Evolutionary conservation across 495 filamentous ascomycete genomes (phyloP), one percentile per base, ranked within the genome.

Genomic region (Penicillium canariense): DNA sequence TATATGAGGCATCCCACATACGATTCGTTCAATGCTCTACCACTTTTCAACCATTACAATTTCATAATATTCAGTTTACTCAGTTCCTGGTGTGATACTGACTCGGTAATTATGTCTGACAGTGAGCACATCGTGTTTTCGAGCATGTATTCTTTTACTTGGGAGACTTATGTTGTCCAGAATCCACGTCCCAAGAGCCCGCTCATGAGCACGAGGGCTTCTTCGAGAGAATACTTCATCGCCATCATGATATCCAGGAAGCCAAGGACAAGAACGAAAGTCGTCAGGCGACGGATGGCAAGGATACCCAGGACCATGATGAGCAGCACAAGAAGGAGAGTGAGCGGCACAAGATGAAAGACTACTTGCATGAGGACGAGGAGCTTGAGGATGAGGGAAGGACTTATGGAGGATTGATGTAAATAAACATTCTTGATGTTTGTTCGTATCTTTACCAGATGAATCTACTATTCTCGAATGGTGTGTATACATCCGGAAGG

Each of bases 171-270:
- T 12, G 3, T 10, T 18, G 17, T 5, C 5, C 36, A 58, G 55
- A 58, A 39, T 20, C 35, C 15, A 45, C 46, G 11, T 25, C 52
- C n/a, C 26, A 20, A 11, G 30, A 39, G 22, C 54, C 49, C 18
- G 38, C n/a, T 12, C 38, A 42, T 12, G 30, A 56, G n/a, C 44
- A 58, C 23, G 55, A 58, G 30, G 48, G 55, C 38, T 58, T 58
- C 35, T 58, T 58, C 38, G 55, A 58, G 22, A 42, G 55, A 31
- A 53, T 58, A 12, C 36, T 58, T 12, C 55, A 58, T 31, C 55
- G 38, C 18, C 55, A 58, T 15, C 4, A 55, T 0, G 30, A 50
- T 22, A 56, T 32, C 30, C 20, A 54, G 23, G 52, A 54, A 23
- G 38, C 20, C 20, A 18, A 42, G 10, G 22, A 42, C 8, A 50